These are phyloP conservation scores for Globisporangium perplexum DNA, from an alignment of 352 stramenopile species.

Conservation along the genomic window DNA sequence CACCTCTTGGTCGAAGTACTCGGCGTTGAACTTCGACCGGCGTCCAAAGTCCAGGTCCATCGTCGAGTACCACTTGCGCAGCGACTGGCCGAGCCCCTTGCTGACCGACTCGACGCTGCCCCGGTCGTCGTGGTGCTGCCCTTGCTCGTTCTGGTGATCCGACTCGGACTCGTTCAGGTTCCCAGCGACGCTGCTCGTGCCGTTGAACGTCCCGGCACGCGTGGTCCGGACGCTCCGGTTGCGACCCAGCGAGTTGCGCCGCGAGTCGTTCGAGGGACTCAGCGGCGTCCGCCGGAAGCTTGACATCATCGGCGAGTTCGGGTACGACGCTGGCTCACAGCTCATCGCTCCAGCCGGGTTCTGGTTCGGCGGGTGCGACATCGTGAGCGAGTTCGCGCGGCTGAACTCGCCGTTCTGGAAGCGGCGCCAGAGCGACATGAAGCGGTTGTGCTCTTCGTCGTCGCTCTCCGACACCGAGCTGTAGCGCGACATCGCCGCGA, in stretches of 20 bases:
- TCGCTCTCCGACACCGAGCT: conserved; percentile 63
- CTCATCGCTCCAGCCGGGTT: conserved; percentile 30
- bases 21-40: conserved; percentile 71
- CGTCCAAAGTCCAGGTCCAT: conserved; percentile 69
- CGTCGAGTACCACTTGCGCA: conserved; percentile 73
- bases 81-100: conserved; percentile 43
- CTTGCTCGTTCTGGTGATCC: conserved; percentile 2
- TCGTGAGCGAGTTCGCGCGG: conserved; percentile 62
- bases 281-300: conserved; percentile 44
- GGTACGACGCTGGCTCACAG: conserved; percentile 43
- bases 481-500: conserved; percentile 26
- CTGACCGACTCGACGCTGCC: conserved; percentile 45
- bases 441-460: conserved; percentile 61
- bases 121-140: conserved; percentile 5
- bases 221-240: conserved; percentile 3
- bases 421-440: conserved; percentile 63
- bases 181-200: conserved; percentile 3
- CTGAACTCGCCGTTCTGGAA: conserved; percentile 61
- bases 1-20: conserved; percentile 64
- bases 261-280: conserved; percentile 31
- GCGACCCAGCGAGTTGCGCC: conserved; percentile 3
- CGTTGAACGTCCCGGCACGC: conserved; percentile 6
- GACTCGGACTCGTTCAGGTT: conserved; percentile 5
- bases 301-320: conserved; percentile 54
- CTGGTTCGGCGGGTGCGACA: conserved; percentile 22